A percentile compares a stretch with the other conserved stretches of the same genome.
Evolutionary conservation across 371 early-diverging fungal species (phyloP).

Genomic region (Saksenaea vasiformis): DNA sequence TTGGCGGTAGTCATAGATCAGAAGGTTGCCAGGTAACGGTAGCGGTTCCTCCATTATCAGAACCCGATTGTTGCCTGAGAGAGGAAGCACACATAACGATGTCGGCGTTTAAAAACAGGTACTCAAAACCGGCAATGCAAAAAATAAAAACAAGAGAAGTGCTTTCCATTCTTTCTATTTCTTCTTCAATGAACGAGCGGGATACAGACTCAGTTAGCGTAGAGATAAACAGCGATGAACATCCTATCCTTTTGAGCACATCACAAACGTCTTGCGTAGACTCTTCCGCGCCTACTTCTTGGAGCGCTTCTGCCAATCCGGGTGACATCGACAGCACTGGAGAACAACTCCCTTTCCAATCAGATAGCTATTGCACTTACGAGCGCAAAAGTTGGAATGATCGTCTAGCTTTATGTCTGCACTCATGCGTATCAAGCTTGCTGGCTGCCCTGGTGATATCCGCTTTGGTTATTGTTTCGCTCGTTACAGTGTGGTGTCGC

Average conservation of each 20-base stretch:
- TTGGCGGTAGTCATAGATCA: constrained; percentile 51
- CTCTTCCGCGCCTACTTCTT: not conserved
- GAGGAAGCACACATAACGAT: not conserved
- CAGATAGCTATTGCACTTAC: not conserved
- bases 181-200: not conserved
- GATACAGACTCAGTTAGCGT: not conserved
- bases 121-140: not conserved
- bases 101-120: not conserved
- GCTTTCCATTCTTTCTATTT: not conserved
- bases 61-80: not conserved
- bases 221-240: not conserved
- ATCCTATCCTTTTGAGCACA: not conserved
- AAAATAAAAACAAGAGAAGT: too few relatives aligned
- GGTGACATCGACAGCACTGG: not conserved
- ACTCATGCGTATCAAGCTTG: not conserved
- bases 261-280: not conserved
- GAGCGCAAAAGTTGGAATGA: not conserved
- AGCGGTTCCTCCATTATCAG: not conserved
- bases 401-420: not conserved
- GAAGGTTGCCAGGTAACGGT: constrained; percentile 42
- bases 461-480: not conserved
- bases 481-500: not conserved
- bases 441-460: not conserved
- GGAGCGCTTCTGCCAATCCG: not conserved
- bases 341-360: not conserved